Percentiles rank a stretch among this genome's conserved stretches.
Evolutionary conservation across 495 filamentous ascomycete species (phyloP).

Genomic region (Penicillium arizonense): DNA sequence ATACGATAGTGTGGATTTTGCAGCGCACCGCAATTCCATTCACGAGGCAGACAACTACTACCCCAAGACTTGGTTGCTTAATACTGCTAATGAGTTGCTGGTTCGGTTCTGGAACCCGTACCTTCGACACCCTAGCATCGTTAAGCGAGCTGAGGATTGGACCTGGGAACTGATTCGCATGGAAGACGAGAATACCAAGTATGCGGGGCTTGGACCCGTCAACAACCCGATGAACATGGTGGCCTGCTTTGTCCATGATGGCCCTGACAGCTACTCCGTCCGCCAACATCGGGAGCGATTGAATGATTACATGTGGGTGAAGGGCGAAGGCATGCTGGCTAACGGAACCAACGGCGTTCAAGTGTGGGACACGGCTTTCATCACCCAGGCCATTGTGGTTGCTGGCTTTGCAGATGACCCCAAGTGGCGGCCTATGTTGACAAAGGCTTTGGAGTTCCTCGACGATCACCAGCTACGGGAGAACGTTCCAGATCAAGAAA

Average conservation of each 20-base stretch:
- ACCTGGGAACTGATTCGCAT: constrained; percentile 74
- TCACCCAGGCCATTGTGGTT: constrained; percentile 77
- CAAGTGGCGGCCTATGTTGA: constrained; percentile 80
- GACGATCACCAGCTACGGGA: constrained; percentile 90
- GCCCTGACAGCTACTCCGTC: constrained; percentile 73
- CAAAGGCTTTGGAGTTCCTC: constrained; percentile 79
- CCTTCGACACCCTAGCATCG: constrained; percentile 57
- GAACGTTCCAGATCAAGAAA: constrained; percentile 72
- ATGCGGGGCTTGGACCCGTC: constrained; percentile 82
- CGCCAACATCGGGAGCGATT: constrained; percentile 75
- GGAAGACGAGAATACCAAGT: constrained; percentile 92
- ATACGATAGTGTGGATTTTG: constrained; percentile 75
- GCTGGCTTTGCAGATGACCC: constrained; percentile 75
- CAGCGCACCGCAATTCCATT: constrained; percentile 78
- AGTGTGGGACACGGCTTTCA: constrained; percentile 91
- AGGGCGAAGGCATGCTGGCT: constrained; percentile 84
- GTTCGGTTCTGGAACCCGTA: constrained; percentile 77
- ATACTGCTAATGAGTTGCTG: constrained; percentile 69
- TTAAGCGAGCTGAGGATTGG: constrained; percentile 69
- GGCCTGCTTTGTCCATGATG: constrained; percentile 78
- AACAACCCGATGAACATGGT: constrained; percentile 86
- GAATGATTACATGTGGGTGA: constrained; percentile 89
- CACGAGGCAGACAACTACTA: constrained; percentile 83
- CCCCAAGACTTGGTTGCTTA: constrained; percentile 82
- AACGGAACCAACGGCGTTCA: constrained; percentile 98